Percentiles rank a stretch among this genome's conserved stretches.
Evolutionary conservation across 2,329 filamentous ascomycete genomes (phyloP).

Genomic region (Allantophomopsis cytisporea): DNA sequence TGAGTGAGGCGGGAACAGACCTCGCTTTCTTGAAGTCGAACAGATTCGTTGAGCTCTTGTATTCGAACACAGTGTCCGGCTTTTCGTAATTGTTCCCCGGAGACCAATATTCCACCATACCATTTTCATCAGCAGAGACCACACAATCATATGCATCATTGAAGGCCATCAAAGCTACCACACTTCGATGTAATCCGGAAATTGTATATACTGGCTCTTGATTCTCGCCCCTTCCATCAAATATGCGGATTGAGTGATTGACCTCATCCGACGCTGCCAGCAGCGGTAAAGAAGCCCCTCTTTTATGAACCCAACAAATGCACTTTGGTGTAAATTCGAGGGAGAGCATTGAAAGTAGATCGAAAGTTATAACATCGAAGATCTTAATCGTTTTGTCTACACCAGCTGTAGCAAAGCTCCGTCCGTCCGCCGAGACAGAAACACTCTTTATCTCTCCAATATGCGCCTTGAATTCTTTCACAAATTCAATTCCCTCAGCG

Average conservation of each 20-base stretch:
- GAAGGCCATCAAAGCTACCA: slow-evolving; percentile 77
- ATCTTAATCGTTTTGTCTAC: slow-evolving; percentile 69
- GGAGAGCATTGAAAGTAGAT: slow-evolving; percentile 71
- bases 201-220: slow-evolving; percentile 65
- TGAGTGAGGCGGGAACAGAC: slow-evolving; percentile 67
- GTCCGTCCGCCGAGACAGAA: slow-evolving; percentile 76
- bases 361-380: slow-evolving; percentile 74
- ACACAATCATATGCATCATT: slow-evolving; percentile 86
- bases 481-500: slow-evolving; percentile 82
- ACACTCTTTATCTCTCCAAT: slow-evolving; percentile 71
- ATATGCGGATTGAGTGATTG: slow-evolving; percentile 64
- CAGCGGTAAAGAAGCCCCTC: slow-evolving; percentile 76
- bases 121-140: slow-evolving; percentile 73
- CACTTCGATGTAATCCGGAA: slow-evolving; percentile 64
- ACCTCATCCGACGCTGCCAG: slow-evolving; percentile 71
- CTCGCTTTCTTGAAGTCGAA: slow-evolving; percentile 98
- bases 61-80: slow-evolving; percentile 79
- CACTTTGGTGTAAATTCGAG: slow-evolving; percentile 63
- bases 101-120: slow-evolving; percentile 96
- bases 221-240: slow-evolving; percentile 79
- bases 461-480: slow-evolving; percentile 95
- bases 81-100: slow-evolving; percentile 75
- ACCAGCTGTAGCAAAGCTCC: slow-evolving; percentile 86
- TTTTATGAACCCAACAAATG: slow-evolving; percentile 83
- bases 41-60: slow-evolving; percentile 86